Percentiles rank a stretch among this genome's conserved stretches.
phyloP scores from a whole-genome alignment of 768 basidiomycete species.

The Exsudoporus frostii region DNA sequence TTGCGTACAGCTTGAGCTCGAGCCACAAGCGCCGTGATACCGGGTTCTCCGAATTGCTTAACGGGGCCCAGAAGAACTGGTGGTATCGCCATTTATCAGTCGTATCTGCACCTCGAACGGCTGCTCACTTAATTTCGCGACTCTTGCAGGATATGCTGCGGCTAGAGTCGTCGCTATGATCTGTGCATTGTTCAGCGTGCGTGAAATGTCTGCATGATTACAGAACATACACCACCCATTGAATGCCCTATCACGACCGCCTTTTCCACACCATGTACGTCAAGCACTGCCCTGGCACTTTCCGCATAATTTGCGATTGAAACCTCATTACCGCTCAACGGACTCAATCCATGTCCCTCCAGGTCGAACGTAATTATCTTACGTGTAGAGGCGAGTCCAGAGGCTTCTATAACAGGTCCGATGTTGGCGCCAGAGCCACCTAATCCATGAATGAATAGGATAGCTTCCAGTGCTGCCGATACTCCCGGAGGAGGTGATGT shows the following conservation, averaged over 20 bases:
- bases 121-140: slow-evolving; percentile 2
- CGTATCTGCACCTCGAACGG: no score
- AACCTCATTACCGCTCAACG: slow-evolving; percentile 13
- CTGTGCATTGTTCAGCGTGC: background rate
- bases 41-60: background rate
- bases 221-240: slow-evolving; percentile 4
- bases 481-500: background rate
- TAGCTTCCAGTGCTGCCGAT: background rate
- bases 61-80: background rate
- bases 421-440: slow-evolving; percentile 3
- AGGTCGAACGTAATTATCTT: slow-evolving; percentile 14
- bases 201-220: background rate
- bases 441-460: slow-evolving; percentile 6
- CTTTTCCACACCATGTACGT: slow-evolving; percentile 5
- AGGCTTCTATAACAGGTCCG: slow-evolving; percentile 9
- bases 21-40: background rate
- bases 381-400: slow-evolving; percentile 8
- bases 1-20: slow-evolving; percentile 1
- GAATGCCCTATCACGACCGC: slow-evolving; percentile 5
- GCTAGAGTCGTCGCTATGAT: background rate
- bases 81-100: background rate
- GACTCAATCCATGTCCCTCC: slow-evolving; percentile 7
- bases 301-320: slow-evolving; percentile 12
- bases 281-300: slow-evolving; percentile 9
- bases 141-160: background rate